Base-by-base conservation (phyloP, 164 flowering plant genomes). In the Vitis rupestris region DNA sequence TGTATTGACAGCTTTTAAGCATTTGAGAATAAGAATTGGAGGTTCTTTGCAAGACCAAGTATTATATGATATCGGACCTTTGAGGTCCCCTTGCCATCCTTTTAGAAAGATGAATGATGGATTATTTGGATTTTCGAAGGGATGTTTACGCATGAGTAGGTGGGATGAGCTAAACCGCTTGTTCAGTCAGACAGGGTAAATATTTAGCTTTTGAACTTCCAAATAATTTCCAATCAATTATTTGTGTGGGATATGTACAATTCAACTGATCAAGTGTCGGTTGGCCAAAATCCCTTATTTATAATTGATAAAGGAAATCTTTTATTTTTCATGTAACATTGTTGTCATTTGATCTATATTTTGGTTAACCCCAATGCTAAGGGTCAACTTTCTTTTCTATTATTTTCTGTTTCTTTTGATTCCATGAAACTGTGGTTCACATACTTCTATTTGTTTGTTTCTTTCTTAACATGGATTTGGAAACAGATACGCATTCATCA, bases 21-120 rank as follows among this genome's bases (percentile, higher is more conserved):
- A 57, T 67, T 75, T 91, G 81, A 90, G 98, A 83, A 80, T 93
- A 79, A 81, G 98, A 78, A 70, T 93, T 56, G 97, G 97, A 71
- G 98, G 98, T 31, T 88, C 97, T 48, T 77, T 95, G 80, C 97
- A 95, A 85, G 97, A 95, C 78, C 94, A 79, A 85, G 88, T 93
- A 48, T 50, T 86, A 56, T 95, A 95, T 69, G 80, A 84, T 62
- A 80, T 88, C 11, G 97, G 91, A 53, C 75, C 50, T 64, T 69
- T 79, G 69, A 76, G 52, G 10, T 50, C 71, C 50, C 83, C 89
- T 17, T 93, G 99, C 75, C 87, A 77, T 70, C 92, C 85, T n/a
- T 93, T 95, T 79, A 54, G 47, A 68, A 86, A 83, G 75, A 73
- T 58, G 73, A 61, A 61, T 30, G 80, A 62, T 76, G 97, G 92